Conservation (phyloP, 1,284 basidiomycete genomes). For the Cystobasidium sp. region DNA sequence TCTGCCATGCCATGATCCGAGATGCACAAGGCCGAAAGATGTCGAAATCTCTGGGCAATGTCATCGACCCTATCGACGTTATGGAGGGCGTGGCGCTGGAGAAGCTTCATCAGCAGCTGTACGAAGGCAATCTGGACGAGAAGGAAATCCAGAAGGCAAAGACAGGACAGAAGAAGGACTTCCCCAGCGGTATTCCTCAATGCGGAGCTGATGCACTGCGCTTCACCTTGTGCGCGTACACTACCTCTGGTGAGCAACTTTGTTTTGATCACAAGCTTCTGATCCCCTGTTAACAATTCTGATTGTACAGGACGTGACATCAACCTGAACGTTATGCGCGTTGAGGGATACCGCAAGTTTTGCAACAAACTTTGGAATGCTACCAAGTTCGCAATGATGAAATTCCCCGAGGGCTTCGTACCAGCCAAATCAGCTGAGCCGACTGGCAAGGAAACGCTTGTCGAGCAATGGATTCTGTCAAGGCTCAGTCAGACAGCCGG, state of each 20-base stretch:
- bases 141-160: slow-evolving; percentile 91
- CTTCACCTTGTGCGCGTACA: slow-evolving; percentile 94
- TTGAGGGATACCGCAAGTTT: slow-evolving; percentile 99
- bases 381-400: slow-evolving; percentile 95
- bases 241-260: slow-evolving; percentile 67
- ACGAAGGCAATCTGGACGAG: slow-evolving; percentile 90
- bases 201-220: slow-evolving; percentile 96
- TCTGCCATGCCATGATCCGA: slow-evolving; percentile 98
- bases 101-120: slow-evolving; percentile 82
- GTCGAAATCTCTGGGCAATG: slow-evolving; percentile 98
- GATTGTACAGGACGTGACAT: slow-evolving; percentile 77
- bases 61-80: slow-evolving; percentile 96
- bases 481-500: slow-evolving; percentile 82
- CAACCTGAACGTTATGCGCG: slow-evolving; percentile 91
- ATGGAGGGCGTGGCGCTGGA: slow-evolving; percentile 86
- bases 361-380: slow-evolving; percentile 99
- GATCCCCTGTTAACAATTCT: neutral
- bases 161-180: slow-evolving; percentile 97
- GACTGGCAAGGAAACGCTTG: slow-evolving; percentile 84
- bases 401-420: slow-evolving; percentile 80
- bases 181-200: slow-evolving; percentile 98
- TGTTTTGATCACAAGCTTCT: neutral
- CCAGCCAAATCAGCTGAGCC: slow-evolving; percentile 76
- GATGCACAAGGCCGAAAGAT: slow-evolving; percentile 99
- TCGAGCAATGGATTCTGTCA: slow-evolving; percentile 94